Base-by-base conservation (phyloP, 306 rosid species). In the Sechiopsis laciniata region DNA sequence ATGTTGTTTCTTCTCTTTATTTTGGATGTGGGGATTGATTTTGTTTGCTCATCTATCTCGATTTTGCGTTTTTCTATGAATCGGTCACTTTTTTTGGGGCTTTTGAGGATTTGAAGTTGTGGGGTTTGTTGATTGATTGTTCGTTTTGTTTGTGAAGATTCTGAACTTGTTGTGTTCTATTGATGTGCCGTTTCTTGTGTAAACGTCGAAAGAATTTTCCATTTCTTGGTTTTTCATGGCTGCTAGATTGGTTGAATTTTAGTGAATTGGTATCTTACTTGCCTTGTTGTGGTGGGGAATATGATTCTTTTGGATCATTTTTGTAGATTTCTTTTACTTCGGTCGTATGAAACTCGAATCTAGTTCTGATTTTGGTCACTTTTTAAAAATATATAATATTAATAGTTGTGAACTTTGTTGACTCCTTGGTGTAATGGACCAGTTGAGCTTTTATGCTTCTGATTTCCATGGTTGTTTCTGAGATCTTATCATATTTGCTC, bases 1-100 rank as follows among this genome's bases (percentile, higher is more conserved):
- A 84, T 86, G 90, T 80, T 46, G 22, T 55, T 66, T 15, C 13
- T 55, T 74, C 61, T 73, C 51, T 52, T 46, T 11, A 29, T 72
- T 56, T 45, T 8, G 20, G 22, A 15, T 40, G 12, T 74, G 3
- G 17, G 2, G 20, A 13, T 74, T 73, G 1, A 6, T 37, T 57
- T n/a, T 74, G 3, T 10, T 55, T 17, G 20, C 68, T 0, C 4
- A 16, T 2, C 50, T 63, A 35, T 71, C 10, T 51, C 48, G 48
- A 55, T 54, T 52, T 1, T 54, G 50, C n/a, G 3, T 72, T 2
- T n/a, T 54, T 10, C 3, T 8, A 32, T 54, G 32, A 72, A 4
- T 72, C n/a, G 15, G 11, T 68, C 40, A 57, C 42, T 48, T 48
- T 68, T 68, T 13, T n/a, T 21, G 13, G n/a, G 17, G 37, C 17